phyloP scores from a whole-genome alignment of 768 basidiomycete genomes.

The Russula brevipes region DNA sequence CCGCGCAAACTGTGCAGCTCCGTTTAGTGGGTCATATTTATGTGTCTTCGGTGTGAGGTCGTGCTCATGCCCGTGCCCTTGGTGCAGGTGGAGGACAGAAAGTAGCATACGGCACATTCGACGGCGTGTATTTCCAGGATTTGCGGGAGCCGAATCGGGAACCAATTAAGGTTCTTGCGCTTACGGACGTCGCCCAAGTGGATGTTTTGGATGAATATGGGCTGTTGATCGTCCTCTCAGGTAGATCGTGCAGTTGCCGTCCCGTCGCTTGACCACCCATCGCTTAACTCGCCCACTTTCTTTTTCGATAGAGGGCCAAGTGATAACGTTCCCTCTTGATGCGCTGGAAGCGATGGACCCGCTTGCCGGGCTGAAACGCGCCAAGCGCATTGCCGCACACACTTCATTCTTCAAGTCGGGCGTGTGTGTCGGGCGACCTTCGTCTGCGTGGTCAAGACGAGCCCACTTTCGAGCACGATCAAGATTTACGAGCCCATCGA shows the following conservation, averaged over 20 bases:
- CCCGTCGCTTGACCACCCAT: background rate
- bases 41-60: background rate
- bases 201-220: conserved; percentile 96
- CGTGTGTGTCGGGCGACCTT: conserved; percentile 85
- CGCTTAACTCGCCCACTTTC: background rate
- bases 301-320: conserved; percentile 69
- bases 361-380: conserved; percentile 83
- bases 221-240: conserved; percentile 96
- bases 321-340: conserved; percentile 93
- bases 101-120: conserved; percentile 95
- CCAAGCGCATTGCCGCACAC: conserved; percentile 91
- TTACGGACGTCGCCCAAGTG: conserved; percentile 89
- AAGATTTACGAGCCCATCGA: conserved; percentile 97
- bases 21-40: conserved; percentile 58
- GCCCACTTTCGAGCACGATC: conserved; percentile 92
- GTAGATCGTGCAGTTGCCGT: conserved; percentile 37
- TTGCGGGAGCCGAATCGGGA: conserved; percentile 69
- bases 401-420: conserved; percentile 98
- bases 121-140: conserved; percentile 94
- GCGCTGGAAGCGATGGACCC: conserved; percentile 88
- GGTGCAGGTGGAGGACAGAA: conserved; percentile 67
- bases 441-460: conserved; percentile 96
- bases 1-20: conserved; percentile 89
- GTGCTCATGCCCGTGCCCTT: background rate
- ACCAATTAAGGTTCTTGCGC: conserved; percentile 83